These are phyloP conservation scores for Stenogyne calaminthoides DNA, from an alignment of 305 asterid genomes.

Conservation along the genomic window DNA sequence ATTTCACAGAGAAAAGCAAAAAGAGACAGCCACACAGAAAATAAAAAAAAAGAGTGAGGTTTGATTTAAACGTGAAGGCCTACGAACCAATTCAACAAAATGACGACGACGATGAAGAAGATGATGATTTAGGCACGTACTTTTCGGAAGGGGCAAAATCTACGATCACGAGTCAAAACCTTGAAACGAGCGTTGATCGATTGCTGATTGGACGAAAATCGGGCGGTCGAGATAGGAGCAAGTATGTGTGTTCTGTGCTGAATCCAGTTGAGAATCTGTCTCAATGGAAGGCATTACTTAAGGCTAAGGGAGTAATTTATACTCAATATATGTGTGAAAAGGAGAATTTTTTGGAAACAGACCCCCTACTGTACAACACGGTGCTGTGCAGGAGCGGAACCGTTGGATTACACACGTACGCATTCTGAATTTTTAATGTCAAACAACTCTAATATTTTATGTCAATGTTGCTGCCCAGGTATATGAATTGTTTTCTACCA, in stretches of 20 bases:
- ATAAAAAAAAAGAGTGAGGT: constrained; percentile 42
- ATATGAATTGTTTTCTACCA: no score
- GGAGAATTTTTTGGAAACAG: no score
- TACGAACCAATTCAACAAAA: constrained; percentile 53
- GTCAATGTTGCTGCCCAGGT: no score
- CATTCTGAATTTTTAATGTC: no score
- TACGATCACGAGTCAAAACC: neutral
- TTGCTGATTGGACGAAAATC: constrained; percentile 14
- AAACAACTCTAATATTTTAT: no score
- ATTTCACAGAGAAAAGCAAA: neutral
- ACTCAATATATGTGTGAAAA: constrained; percentile 37
- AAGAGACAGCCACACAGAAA: constrained; percentile 23
- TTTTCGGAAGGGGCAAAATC: constrained; percentile 29
- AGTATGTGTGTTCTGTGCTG: constrained; percentile 47
- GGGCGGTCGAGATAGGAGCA: constrained; percentile 27
- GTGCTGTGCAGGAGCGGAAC: no score
- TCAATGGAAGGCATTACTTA: constrained; percentile 73
- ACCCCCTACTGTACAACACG: no score
- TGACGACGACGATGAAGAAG: constrained; percentile 14
- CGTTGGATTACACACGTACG: no score
- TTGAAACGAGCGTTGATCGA: neutral
- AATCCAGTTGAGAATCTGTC: constrained; percentile 68
- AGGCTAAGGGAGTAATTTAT: constrained; percentile 39
- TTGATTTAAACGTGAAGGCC: constrained; percentile 53
- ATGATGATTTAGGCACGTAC: neutral